Conservation (phyloP, 441 rosid genomes). For the Iberis amara region DNA sequence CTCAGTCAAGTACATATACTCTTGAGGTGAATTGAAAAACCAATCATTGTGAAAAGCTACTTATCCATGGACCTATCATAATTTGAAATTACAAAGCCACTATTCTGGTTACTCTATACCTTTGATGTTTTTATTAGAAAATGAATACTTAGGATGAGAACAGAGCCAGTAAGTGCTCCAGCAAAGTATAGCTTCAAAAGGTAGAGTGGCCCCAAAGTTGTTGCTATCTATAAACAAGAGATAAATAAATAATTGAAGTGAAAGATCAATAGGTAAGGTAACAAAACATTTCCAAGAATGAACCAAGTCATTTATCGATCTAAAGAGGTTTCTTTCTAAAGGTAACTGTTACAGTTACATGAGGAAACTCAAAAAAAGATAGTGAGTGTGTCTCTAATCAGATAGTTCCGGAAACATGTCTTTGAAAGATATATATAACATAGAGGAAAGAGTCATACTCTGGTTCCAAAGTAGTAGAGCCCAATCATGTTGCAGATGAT, state of each 20-base stretch:
- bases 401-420: background rate
- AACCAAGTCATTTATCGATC: background rate
- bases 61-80: conserved; percentile 10
- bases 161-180: conserved; percentile 71
- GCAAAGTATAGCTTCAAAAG: conserved; percentile 68
- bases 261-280: background rate
- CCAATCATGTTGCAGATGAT: conserved; percentile 65
- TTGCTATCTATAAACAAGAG: conserved; percentile 47
- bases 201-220: conserved; percentile 52
- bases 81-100: background rate
- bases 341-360: conserved; percentile 1
- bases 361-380: background rate
- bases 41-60: background rate
- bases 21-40: too few species aligned
- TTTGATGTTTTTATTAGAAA: conserved; percentile 42
- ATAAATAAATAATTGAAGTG: background rate
- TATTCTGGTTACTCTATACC: conserved; percentile 35
- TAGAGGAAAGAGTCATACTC: conserved; percentile 37
- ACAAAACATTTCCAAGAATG: background rate
- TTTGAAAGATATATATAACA: background rate
- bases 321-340: background rate
- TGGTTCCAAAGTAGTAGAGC: conserved; percentile 76
- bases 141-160: conserved; percentile 53
- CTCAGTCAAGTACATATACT: too few species aligned
- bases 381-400: background rate